A percentile compares a stretch with the other conserved stretches of the same genome.
Evolutionary conservation across 2,329 filamentous ascomycete species (phyloP).

Genomic region (Aspergillus intermedius): DNA sequence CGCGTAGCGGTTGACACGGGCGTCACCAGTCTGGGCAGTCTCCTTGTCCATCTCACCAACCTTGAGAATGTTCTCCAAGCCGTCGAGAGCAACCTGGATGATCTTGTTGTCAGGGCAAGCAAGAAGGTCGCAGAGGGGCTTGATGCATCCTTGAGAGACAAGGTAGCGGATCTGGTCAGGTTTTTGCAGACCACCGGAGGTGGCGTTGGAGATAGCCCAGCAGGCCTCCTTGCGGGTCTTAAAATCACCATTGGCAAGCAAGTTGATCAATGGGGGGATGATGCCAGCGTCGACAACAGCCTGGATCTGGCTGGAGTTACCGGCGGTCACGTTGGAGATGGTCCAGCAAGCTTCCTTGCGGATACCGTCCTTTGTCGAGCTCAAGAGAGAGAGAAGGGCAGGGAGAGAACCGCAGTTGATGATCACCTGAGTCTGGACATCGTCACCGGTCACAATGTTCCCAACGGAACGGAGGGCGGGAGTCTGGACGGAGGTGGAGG

Average conservation of each 20-base stretch:
- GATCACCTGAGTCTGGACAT: slow-evolving; percentile 97
- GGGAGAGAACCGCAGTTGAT: slow-evolving; percentile 95
- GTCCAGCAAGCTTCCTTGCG: slow-evolving; percentile 99
- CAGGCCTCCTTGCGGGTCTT: slow-evolving; percentile 99
- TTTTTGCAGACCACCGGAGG: slow-evolving; percentile 94
- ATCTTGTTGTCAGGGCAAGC: slow-evolving; percentile 99
- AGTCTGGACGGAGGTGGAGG: slow-evolving; percentile 95
- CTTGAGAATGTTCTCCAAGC: slow-evolving; percentile 98
- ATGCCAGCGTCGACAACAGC: slow-evolving; percentile 94
- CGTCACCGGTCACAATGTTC: slow-evolving; percentile 97
- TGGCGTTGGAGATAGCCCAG: slow-evolving; percentile 99
- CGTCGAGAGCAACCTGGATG: slow-evolving; percentile 95
- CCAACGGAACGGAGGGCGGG: slow-evolving; percentile 94
- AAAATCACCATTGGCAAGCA: slow-evolving; percentile 92
- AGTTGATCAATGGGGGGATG: slow-evolving; percentile 90
- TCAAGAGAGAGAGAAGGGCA: slow-evolving; percentile 85
- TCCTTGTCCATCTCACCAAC: slow-evolving; percentile 98
- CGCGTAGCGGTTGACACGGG: slow-evolving; percentile 82
- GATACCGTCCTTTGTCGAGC: slow-evolving; percentile 97
- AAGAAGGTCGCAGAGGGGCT: slow-evolving; percentile 90
- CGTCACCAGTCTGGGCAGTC: slow-evolving; percentile 49
- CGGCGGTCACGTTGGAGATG: slow-evolving; percentile 97
- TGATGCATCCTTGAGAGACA: slow-evolving; percentile 90
- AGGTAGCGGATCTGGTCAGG: slow-evolving; percentile 97
- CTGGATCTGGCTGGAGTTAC: slow-evolving; percentile 97